Base-by-base conservation (phyloP, 345 rosid genomes). In the Boechera divaricarpa region DNA sequence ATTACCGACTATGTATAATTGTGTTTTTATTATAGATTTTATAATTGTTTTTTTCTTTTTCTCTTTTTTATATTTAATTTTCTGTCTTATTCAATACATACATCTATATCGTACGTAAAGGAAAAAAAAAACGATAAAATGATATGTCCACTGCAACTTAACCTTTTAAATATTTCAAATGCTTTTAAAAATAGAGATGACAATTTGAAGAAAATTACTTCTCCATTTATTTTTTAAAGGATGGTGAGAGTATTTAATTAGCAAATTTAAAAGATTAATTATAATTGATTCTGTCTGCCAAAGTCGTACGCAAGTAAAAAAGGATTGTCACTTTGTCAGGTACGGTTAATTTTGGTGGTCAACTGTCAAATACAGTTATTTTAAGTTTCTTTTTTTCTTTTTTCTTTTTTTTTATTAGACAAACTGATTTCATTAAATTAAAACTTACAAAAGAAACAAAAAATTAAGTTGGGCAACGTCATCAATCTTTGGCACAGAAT, bases 1-100 rank as follows among this genome's bases (percentile, higher is more conserved):
- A 12, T 36, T n/a, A 7, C 9, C 3, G 1, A 10, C 0, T 49
- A 10, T 68, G 74, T 66, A 66, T 11, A 26, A 9, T 26, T 35
- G 67, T 61, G 31, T 60, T 60, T 60, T 42, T 67, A 3, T 7
- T 18, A 3, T 49, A 49, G 54, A 16, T 49, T 49, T 48, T 48
- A n/a, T 15, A 48, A 4, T 49, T 16, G 26, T 49, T 48, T 16
- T 6, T n/a, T 48, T 7, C 6, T 6, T 21, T 21, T 21, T 21
- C 24, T 21, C 24, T 21, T 21, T 21, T 21, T 21, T 21, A 21
- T 21, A 21, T 21, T 21, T 21, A 21, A 21, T 21, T 1, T 21
- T 21, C 24, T 21, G 24, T 21, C 24, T 21, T 21, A 21, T 21
- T 21, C 24, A 21, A n/a, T n/a, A 7, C 26, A n/a, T 48, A n/a